Percentiles rank a stretch among this genome's conserved stretches.
Evolutionary conservation across 2,329 filamentous ascomycete genomes (phyloP).

Genomic region (Fusarium udum): DNA sequence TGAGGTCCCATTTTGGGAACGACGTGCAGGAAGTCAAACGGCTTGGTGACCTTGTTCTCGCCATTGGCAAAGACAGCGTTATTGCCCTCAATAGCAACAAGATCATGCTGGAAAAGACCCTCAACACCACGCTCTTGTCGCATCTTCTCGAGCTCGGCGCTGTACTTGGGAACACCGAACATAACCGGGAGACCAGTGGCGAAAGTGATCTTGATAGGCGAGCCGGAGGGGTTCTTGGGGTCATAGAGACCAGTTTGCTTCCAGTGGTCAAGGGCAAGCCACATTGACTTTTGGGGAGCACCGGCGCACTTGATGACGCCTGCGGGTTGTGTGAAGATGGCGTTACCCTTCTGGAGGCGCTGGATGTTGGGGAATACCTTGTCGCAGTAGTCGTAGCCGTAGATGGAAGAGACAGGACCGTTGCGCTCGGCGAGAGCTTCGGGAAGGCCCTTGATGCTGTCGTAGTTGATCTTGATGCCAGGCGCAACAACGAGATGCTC

Average conservation of each 20-base stretch:
- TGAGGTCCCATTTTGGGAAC: slow-evolving; percentile 69
- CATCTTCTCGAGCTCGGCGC: slow-evolving; percentile 61
- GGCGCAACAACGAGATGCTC: slow-evolving; percentile 72
- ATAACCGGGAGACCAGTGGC: slow-evolving; percentile 65
- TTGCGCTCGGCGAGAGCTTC: slow-evolving; percentile 62
- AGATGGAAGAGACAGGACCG: slow-evolving; percentile 64
- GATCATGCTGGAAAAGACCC: slow-evolving; percentile 67
- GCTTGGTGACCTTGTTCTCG: slow-evolving; percentile 54
- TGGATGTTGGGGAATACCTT: slow-evolving; percentile 62
- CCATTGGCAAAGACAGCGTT: slow-evolving; percentile 61
- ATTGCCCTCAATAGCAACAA: slow-evolving; percentile 62
- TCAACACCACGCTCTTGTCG: slow-evolving; percentile 65
- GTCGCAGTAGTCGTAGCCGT: slow-evolving; percentile 64
- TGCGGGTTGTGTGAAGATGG: slow-evolving; percentile 68
- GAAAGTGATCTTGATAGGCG: slow-evolving; percentile 62
- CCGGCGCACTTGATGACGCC: slow-evolving; percentile 69
- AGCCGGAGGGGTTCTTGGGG: slow-evolving; percentile 48
- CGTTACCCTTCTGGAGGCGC: slow-evolving; percentile 58
- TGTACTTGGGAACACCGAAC: slow-evolving; percentile 71
- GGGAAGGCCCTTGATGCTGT: slow-evolving; percentile 63
- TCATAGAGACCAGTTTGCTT: slow-evolving; percentile 62
- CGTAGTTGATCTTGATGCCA: slow-evolving; percentile 62
- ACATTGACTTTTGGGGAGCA: slow-evolving; percentile 70
- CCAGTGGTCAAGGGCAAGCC: slow-evolving; percentile 69
- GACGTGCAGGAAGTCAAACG: slow-evolving; percentile 66